phyloP scores from a whole-genome alignment of 495 filamentous ascomycete species.

The Oidiodendron maius region DNA sequence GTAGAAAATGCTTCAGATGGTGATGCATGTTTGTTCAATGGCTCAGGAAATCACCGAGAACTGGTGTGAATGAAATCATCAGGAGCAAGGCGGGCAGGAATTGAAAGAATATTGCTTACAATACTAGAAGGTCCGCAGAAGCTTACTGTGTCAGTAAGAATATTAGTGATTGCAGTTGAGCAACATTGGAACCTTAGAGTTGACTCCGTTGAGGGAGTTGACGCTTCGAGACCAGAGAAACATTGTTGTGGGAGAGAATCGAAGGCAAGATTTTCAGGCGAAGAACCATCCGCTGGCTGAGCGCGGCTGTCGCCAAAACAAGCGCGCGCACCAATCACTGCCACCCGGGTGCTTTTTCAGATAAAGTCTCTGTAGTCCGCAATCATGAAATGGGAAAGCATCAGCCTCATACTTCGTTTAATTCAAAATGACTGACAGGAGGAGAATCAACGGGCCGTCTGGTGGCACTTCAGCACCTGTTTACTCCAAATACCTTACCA shows the following conservation, averaged over 20 bases:
- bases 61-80: conserved; percentile 49
- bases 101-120: conserved; percentile 16
- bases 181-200: no score
- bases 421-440: conserved; percentile 68
- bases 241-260: not conserved
- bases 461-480: conserved; percentile 69
- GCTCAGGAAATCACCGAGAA: conserved; percentile 84
- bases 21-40: conserved; percentile 95
- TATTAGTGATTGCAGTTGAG: no score
- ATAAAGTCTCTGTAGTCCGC: not conserved
- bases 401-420: not conserved
- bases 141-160: not conserved
- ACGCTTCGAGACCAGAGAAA: no score
- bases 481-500: conserved; percentile 34
- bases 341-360: not conserved
- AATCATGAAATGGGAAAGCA: not conserved
- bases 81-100: conserved; percentile 20
- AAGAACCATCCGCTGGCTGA: not conserved
- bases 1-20: conserved; percentile 72
- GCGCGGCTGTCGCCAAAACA: not conserved
- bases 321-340: not conserved
- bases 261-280: not conserved
- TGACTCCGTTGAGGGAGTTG: no score
- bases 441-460: conserved; percentile 83
- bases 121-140: not conserved